These are phyloP conservation scores for Flagelloscypha sp. DNA, from an alignment of 768 basidiomycete genomes.

Conservation along the genomic window DNA sequence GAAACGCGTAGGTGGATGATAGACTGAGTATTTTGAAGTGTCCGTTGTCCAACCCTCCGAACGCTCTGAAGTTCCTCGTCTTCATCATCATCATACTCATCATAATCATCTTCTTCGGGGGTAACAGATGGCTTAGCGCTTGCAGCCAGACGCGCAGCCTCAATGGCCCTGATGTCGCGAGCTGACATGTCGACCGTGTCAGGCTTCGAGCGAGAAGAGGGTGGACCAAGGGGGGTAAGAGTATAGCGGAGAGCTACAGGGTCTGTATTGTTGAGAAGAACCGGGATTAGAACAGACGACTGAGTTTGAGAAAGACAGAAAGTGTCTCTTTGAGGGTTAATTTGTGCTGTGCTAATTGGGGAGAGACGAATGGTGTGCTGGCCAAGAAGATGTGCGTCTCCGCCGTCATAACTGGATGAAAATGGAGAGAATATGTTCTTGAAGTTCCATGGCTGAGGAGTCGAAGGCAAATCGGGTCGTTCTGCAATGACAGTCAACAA, in stretches of 20 bases:
- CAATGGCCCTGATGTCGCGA: conserved; percentile 62
- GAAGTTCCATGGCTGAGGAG: conserved; percentile 39
- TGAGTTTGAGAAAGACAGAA: conserved; percentile 61
- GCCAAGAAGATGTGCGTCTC: conserved; percentile 63
- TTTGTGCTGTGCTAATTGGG: conserved; percentile 85
- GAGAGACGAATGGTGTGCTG: conserved; percentile 90
- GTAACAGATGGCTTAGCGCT: conserved; percentile 29
- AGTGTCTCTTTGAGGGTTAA: conserved; percentile 68
- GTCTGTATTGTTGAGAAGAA: conserved; percentile 87
- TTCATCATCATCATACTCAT: conserved; percentile 70
- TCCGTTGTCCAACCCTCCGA: conserved; percentile 19
- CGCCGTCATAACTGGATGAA: conserved; percentile 25
- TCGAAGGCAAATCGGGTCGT: conserved; percentile 29
- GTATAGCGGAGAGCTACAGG: conserved; percentile 66
- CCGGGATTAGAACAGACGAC: conserved; percentile 60
- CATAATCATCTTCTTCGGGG: conserved; percentile 37
- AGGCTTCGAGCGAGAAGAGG: conserved; percentile 25
- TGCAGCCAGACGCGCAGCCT: conserved; percentile 47
- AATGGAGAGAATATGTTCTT: conserved; percentile 40
- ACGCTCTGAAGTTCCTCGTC: conserved; percentile 28
- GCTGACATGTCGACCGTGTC: conserved; percentile 42
- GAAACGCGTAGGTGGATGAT: conserved; percentile 64
- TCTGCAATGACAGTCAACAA: conserved; percentile 15
- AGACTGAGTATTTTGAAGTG: conserved; percentile 67
- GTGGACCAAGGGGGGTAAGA: conserved; percentile 53